Base-by-base conservation (phyloP, 176 grass and related monocot species). In the Juncus inflexus region DNA sequence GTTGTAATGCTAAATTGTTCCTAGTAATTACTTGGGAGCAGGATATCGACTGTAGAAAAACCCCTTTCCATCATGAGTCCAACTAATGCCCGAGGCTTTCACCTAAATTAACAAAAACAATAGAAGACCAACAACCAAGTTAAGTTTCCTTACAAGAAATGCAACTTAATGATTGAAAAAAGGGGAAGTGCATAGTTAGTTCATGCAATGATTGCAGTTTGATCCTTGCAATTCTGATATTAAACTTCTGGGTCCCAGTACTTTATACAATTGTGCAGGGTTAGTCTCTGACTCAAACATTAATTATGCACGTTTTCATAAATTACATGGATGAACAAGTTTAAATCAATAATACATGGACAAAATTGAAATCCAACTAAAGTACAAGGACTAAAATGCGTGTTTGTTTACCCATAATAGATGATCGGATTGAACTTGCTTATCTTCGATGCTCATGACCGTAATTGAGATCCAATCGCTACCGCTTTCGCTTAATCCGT, bases 21-120 rank as follows among this genome's bases (percentile, higher is more conserved):
- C 19, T 28, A 28, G 19, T 28, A 28, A 28, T 68, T 86, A 96
- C 92, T 82, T 75, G 5, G 92, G 92, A 42, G 82, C 82, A 12
- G 92, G 87, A 73, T 91, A 96, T 2, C 92, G 87, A 52, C 84
- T 58, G 81, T 91, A 96, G 77, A 96, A 96, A 81, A 96, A 96
- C 2, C 92, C 92, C 63, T 89, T 96, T 10, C 70, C 81, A 60
- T 96, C 87, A 74, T 88, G 76, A 12, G 92, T 96, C 92, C 92
- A 96, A 19, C 79, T 91, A 65, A 91, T 67, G 60, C 69, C 87
- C 41, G 87, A 88, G 79, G 91, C 90, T 50, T 96, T 96, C 38
- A 96, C 92, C 92, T 96, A 70, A 58, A 83, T 38, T 37, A 1
- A 72, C 58, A 1, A 63, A 73, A 28, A 28, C n/a, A 28, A 28